Base-by-base conservation (phyloP, 106 monocot genomes). In the Allium fistulosum region DNA sequence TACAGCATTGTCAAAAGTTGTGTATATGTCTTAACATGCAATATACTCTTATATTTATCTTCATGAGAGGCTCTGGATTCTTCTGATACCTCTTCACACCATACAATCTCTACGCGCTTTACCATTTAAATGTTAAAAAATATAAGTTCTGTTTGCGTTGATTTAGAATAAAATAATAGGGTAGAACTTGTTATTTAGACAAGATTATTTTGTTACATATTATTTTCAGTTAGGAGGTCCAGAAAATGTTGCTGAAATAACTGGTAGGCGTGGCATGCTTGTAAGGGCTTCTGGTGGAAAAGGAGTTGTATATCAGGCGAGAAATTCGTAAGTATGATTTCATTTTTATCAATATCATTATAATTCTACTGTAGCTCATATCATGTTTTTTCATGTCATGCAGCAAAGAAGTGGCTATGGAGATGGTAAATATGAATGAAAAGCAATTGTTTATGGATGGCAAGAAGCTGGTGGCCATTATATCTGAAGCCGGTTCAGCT, bases 401-500 rank as follows among this genome's bases (percentile, higher is more conserved):
- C 73, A 99, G 99, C 68, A 99, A 99, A 51, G 99, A 99, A 53
- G 82, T 99, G 71, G 65, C 89, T 47, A 87, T 93, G 88, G 99
- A 99, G 80, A 93, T 99, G 92, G 93, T 99, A 12, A 99, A 99
- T 72, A 99, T 99, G 99, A 78, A 99, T 80, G 99, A 99, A 73
- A 99, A 99, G 53, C 78, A 87, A 71, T 68, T 87, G 69, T 99
- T 99, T 71, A 92, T 99, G 99, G 89, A 92, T 81, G 99, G 99
- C 15, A 89, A 90, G 61, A 99, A 99, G 57, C 65, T 90, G 46
- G 80, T 93, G 71, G 90, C 93, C 27, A 83, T 99, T 68, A 99
- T 99, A 73, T 99, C 99, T 83, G 99, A 99, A 81, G 99, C 99
- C 71, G 99, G 99, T 18, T 99, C 99, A 9, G 92, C 99, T 75